Evolutionary conservation across 225 moss, liverwort and hornwort species (phyloP).

Genomic region (Sphagnum tenellum): DNA sequence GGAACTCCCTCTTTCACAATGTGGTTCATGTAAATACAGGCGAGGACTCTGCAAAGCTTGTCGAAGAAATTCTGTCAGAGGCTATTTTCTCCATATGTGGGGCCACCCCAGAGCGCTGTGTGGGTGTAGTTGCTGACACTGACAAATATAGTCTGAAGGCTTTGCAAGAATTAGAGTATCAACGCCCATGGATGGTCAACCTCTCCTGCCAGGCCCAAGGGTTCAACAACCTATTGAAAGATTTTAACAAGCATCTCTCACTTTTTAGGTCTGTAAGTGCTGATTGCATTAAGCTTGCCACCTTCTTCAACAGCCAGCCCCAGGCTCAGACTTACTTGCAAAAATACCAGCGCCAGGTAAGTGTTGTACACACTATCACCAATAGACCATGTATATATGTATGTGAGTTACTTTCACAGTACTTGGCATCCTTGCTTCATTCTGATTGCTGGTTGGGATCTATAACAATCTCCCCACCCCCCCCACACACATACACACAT

Average conservation of each 20-base stretch:
- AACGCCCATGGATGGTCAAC: constrained; percentile 92
- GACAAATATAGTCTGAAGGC: constrained; percentile 74
- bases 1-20: constrained; percentile 71
- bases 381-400: background rate
- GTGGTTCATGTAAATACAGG: constrained; percentile 78
- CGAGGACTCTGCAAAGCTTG: constrained; percentile 67
- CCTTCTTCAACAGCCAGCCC: constrained; percentile 80
- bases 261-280: constrained; percentile 61
- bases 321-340: constrained; percentile 65
- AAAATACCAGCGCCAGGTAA: constrained; percentile 66
- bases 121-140: constrained; percentile 82
- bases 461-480: no score
- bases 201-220: constrained; percentile 84
- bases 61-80: constrained; percentile 75
- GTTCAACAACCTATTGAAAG: constrained; percentile 70
- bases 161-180: constrained; percentile 74
- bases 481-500: no score
- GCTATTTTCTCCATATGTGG: constrained; percentile 72
- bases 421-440: no score
- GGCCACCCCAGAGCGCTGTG: constrained; percentile 63
- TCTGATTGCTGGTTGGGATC: no score
- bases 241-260: constrained; percentile 77
- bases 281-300: constrained; percentile 68
- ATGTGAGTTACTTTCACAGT: no score
- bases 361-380: background rate